These are phyloP conservation scores for Trichoderma sp. DNA, from an alignment of 2,329 filamentous ascomycete genomes.

Conservation along the genomic window DNA sequence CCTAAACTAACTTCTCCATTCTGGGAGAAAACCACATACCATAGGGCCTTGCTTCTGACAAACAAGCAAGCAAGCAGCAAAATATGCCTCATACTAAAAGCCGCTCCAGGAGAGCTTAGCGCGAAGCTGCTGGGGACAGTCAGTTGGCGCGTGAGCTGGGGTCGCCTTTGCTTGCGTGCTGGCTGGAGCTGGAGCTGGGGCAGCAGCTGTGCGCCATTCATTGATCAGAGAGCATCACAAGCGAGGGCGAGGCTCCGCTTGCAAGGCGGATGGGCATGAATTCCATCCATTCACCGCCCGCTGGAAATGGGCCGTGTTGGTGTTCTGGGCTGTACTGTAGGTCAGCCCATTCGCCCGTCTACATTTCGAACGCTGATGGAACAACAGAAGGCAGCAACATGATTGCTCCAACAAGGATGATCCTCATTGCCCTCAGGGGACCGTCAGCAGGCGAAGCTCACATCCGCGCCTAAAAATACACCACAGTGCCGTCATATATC, in stretches of 20 bases:
- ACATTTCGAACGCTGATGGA: slow-evolving; percentile 23
- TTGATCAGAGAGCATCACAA: slow-evolving; percentile 13
- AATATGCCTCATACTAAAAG: slow-evolving; percentile 27
- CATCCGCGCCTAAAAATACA: slow-evolving; percentile 17
- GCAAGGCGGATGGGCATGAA: slow-evolving; percentile 17
- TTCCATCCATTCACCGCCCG: slow-evolving; percentile 15
- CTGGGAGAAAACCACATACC: background rate
- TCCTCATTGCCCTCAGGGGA: slow-evolving; percentile 12
- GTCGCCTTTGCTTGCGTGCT: slow-evolving; percentile 4
- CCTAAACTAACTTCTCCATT: slow-evolving; percentile 5
- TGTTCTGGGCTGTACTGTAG: background rate
- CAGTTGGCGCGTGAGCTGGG: slow-evolving; percentile 25
- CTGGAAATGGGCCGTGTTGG: background rate
- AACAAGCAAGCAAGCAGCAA: background rate
- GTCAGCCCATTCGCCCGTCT: slow-evolving; percentile 11
- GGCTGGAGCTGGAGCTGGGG: background rate
- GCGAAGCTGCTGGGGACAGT: slow-evolving; percentile 11
- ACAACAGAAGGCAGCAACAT: background rate
- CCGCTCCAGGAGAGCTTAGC: slow-evolving; percentile 14
- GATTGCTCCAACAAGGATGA: slow-evolving; percentile 7
- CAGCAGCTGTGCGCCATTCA: slow-evolving; percentile 22
- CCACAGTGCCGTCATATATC: slow-evolving; percentile 6
- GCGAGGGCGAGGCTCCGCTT: slow-evolving; percentile 19
- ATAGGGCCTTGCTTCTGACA: background rate
- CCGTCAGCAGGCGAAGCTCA: slow-evolving; percentile 25